phyloP scores from a whole-genome alignment of 2,329 filamentous ascomycete species.

The Alternaria metachromatica region DNA sequence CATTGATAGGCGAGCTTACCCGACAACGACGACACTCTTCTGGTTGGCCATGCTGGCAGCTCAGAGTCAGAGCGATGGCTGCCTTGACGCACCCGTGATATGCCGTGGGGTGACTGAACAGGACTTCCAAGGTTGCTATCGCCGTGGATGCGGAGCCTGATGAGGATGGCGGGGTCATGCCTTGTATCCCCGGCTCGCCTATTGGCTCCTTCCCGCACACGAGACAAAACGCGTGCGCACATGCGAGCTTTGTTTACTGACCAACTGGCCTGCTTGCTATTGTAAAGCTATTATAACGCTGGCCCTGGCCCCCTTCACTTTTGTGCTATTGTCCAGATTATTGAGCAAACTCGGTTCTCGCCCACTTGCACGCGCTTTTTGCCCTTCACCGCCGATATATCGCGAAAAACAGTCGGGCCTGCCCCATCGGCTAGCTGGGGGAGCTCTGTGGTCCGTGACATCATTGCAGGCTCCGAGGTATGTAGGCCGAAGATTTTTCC shows the following conservation, averaged over 20 bases:
- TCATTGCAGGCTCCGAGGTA: conserved; percentile 37
- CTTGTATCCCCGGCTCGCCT: conserved; percentile 17
- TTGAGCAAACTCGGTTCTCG: neutral
- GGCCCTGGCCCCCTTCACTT: neutral
- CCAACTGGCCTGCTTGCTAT: neutral
- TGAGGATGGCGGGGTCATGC: conserved; percentile 21
- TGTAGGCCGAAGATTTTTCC: conserved; percentile 23
- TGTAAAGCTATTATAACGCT: neutral
- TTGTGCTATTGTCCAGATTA: neutral
- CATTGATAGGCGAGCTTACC: conserved; percentile 45
- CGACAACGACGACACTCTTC: conserved; percentile 56
- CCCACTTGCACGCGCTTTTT: conserved; percentile 2
- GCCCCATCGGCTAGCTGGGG: conserved; percentile 18
- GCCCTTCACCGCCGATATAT: conserved; percentile 7
- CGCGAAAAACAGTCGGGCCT: conserved; percentile 15
- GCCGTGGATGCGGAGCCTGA: neutral
- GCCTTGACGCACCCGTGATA: conserved; percentile 14
- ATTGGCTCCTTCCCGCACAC: conserved; percentile 26
- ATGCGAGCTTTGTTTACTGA: conserved; percentile 28
- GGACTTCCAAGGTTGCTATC: neutral
- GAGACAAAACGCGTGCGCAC: conserved; percentile 32
- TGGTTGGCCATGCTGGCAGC: conserved; percentile 13
- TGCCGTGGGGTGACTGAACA: conserved; percentile 1
- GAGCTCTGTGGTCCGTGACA: conserved; percentile 34
- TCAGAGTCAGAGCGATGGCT: conserved; percentile 7